These are phyloP conservation scores for Luzula sylvatica DNA, from an alignment of 176 grass and related monocot genomes.

Conservation along the genomic window DNA sequence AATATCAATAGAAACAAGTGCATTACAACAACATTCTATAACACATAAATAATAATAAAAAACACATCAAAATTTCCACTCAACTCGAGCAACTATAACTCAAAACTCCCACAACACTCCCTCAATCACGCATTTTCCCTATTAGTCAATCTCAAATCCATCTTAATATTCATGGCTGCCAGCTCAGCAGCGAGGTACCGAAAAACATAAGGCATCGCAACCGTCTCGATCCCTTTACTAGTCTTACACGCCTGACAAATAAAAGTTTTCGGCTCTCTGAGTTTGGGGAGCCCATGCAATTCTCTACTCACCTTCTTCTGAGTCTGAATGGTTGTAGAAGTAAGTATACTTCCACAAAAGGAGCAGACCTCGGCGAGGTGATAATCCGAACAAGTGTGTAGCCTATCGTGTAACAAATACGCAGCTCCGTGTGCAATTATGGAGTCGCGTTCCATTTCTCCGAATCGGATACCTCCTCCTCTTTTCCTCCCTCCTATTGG, in stretches of 20 bases:
- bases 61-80: not conserved
- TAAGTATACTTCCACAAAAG: constrained; percentile 58
- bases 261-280: constrained; percentile 48
- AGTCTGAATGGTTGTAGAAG: constrained; percentile 33
- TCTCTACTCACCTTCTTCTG: constrained; percentile 45
- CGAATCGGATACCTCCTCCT: constrained; percentile 89
- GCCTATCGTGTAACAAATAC: constrained; percentile 78
- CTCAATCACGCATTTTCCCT: constrained; percentile 5
- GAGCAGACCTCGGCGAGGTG: constrained; percentile 66
- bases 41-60: not conserved
- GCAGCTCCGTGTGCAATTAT: constrained; percentile 77
- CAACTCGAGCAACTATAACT: not conserved
- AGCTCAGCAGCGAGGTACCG: constrained; percentile 70
- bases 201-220: constrained; percentile 88
- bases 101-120: not conserved
- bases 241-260: constrained; percentile 69
- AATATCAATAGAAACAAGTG: no score
- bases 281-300: constrained; percentile 40
- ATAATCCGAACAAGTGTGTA: constrained; percentile 89
- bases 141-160: constrained; percentile 64
- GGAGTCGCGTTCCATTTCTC: constrained; percentile 93
- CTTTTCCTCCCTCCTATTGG: constrained; percentile 92
- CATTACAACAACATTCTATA: not conserved
- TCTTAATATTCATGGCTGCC: constrained; percentile 80
- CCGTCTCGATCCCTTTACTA: constrained; percentile 86